These are phyloP conservation scores for Globisporangium cylindrosporum DNA, from an alignment of 352 stramenopile species.

Conservation along the genomic window DNA sequence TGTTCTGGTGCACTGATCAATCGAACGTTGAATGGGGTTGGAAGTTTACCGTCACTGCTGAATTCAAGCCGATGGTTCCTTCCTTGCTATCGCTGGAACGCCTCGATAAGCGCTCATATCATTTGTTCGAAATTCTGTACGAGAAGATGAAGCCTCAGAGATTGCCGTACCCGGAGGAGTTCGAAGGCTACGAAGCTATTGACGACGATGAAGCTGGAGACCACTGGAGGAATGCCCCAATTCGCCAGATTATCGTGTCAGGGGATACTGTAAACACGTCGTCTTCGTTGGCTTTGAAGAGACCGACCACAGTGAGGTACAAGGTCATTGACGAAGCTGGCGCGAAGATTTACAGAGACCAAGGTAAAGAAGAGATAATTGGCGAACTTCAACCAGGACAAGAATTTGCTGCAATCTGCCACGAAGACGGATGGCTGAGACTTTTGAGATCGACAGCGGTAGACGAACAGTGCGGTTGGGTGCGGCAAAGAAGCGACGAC, in stretches of 20 bases:
- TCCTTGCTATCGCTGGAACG: slow-evolving; percentile 51
- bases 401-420: slow-evolving; percentile 18
- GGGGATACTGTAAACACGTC: not conserved
- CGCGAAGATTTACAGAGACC: slow-evolving; percentile 26
- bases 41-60: slow-evolving; percentile 71
- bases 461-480: slow-evolving; percentile 30
- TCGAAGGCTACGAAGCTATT: slow-evolving; percentile 47
- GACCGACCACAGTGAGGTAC: slow-evolving; percentile 12
- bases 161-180: slow-evolving; percentile 38
- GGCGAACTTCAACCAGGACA: slow-evolving; percentile 20
- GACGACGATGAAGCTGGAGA: slow-evolving; percentile 7
- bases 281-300: not conserved
- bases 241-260: slow-evolving; percentile 28
- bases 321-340: slow-evolving; percentile 28
- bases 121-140: slow-evolving; percentile 69
- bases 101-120: slow-evolving; percentile 53
- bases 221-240: slow-evolving; percentile 20
- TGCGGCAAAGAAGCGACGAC: slow-evolving; percentile 39
- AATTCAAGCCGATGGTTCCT: slow-evolving; percentile 47
- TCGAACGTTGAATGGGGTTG: slow-evolving; percentile 90
- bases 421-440: slow-evolving; percentile 34
- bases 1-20: slow-evolving; percentile 83
- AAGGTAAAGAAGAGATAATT: slow-evolving; percentile 14
- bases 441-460: slow-evolving; percentile 8
- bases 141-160: slow-evolving; percentile 52